Evolutionary conservation across 768 basidiomycete genomes (phyloP).

Genomic region (Suillus decipiens): DNA sequence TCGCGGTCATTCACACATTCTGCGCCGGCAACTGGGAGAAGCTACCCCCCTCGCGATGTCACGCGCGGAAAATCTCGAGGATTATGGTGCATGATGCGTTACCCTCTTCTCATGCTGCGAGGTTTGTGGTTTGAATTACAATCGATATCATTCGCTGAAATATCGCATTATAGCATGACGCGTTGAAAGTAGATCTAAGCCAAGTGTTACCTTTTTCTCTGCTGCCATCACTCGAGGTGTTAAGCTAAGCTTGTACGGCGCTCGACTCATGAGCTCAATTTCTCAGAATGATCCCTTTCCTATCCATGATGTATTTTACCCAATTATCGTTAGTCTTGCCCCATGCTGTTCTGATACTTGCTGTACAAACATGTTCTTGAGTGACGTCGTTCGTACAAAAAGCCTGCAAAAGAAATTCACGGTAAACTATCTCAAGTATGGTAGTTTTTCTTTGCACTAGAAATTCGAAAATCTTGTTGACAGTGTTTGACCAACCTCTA

Average conservation of each 20-base stretch:
- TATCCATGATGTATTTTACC: neutral
- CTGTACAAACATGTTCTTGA: neutral
- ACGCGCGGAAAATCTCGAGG: neutral
- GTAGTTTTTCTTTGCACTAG: neutral
- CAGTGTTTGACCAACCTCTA: neutral
- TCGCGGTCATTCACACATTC: slow-evolving; percentile 14
- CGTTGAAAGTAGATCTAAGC: neutral
- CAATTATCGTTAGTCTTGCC: neutral
- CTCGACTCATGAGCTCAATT: neutral
- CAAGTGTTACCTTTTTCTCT: neutral
- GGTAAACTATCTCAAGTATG: neutral
- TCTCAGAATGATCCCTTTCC: neutral
- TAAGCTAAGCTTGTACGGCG: neutral
- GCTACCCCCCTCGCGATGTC: neutral
- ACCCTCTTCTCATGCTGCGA: neutral
- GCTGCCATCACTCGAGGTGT: neutral
- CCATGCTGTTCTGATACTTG: neutral
- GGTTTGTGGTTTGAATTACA: neutral
- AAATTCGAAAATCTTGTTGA: neutral
- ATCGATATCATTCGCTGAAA: neutral
- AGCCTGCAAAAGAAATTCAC: neutral
- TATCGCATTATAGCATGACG: neutral
- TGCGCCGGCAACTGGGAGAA: slow-evolving; percentile 4
- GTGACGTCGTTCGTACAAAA: neutral
- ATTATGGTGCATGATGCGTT: neutral